Base-by-base conservation (phyloP, 148 eudicot genomes). In the Simmondsia chinensis region DNA sequence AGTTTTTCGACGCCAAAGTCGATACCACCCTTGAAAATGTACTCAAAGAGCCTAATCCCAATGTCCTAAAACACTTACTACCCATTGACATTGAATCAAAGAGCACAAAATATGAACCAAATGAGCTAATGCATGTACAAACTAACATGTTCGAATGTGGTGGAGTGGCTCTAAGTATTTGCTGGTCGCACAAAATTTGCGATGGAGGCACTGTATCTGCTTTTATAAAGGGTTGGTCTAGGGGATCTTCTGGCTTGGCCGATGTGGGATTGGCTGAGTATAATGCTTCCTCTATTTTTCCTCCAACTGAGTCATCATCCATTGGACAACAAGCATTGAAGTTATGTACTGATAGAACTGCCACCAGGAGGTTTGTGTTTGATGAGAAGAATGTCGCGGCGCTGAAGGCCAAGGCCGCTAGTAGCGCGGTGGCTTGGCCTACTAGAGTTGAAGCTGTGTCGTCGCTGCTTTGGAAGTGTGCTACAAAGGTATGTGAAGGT, bases 381-480 rank as follows among this genome's bases (percentile, higher is more conserved):
- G 41, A 35, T 21, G 60, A 42, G 15, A 48, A 43, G 15, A 54
- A 54, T 37, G 37, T 64, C 4, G 40, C 12, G n/a, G 35, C 27
- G 57, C 69, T 64, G 24, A 64, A 52, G 43, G 38, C 17, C 17
- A 29, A 27, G 21, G 55, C 22, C 28, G 39, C 27, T 2, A 56
- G 57, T 49, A 8, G 33, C 17, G 41, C 25, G 43, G 50, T 54
- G 21, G 39, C 55, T 47, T 22, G 26, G 32, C 69, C 74, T 15
- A 69, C 69, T 25, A 64, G 70, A 43, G 69, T 69, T n/a, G 70
- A 69, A 52, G 69, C 33, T 6, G 70, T 69, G 21, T 52, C 65
- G 3, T 57, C 74, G 1, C 62, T 69, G 25, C 18, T 69, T 2
- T 69, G 69, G 69, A 46, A 53, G 39, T 61, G 66, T 39, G 59